Base-by-base conservation (phyloP, 768 basidiomycete genomes). In the Amanita pseudoporphyria region DNA sequence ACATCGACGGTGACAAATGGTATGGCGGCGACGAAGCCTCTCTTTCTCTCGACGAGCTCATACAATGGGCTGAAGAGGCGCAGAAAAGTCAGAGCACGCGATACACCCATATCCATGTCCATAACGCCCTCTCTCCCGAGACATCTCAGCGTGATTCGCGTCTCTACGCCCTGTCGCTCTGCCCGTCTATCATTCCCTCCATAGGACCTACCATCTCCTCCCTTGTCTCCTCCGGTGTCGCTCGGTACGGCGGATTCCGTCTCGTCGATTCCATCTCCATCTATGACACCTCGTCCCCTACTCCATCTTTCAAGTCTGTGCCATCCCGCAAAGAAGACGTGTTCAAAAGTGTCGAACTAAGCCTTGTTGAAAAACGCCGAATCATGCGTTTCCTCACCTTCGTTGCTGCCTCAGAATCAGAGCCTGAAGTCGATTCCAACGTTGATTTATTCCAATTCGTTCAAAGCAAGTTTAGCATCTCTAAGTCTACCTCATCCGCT, bases 321-420 rank as follows among this genome's bases (percentile, higher is more conserved):
- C 95, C 95, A 1, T 82, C 83, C 28, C 88, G 80, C 67, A 97
- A 96, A 63, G 93, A 93, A 63, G 87, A 89, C 52, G 77, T 98
- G 3, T 97, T 98, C 76, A 92, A 87, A 69, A 83, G 79, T 66
- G 81, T 80, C 59, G 73, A 72, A 7, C 76, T 97, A 6, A 72
- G 73, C 6, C 71, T 97, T 9, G 62, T 93, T 28, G 89, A 94
- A 54, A 98, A 97, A 67, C 71, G 94, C 38, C 75, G 87, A 28
- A 69, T 98, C 21, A 97, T 97, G 87, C 87, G 93, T 51, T 91
- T 95, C 58, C 66, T 98, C 40, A 76, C 83, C 56, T 93, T 90
- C n/a, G n/a, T n/a, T 59, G 83, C 87, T 32, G 76, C 77, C 2
- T 79, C 81, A 0, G 84, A 89, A 1, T 87, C 87, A 49, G 88